Conservation (phyloP, 2,329 filamentous ascomycete species). For the Cladosporium sp. region DNA sequence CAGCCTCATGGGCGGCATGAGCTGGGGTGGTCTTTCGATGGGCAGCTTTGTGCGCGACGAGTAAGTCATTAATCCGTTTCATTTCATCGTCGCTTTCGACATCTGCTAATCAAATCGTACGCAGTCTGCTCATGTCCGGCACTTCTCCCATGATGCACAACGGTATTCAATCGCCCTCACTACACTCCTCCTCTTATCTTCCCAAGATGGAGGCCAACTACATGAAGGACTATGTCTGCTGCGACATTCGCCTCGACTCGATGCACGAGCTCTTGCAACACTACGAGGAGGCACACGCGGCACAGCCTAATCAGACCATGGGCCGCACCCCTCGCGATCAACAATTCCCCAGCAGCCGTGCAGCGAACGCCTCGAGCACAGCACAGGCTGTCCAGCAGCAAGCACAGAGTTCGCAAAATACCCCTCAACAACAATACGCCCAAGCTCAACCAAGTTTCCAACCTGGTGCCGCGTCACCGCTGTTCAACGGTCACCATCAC, state of each 20-base stretch:
- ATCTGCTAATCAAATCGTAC: conserved; percentile 14
- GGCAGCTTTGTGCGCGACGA: conserved; percentile 97
- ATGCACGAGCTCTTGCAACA: conserved; percentile 94
- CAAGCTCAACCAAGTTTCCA: conserved; percentile 17
- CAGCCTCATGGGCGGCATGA: conserved; percentile 73
- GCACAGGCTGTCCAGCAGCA: conserved; percentile 33
- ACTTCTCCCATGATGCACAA: conserved; percentile 62
- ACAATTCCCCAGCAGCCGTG: conserved; percentile 30
- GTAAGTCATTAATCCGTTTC: conserved; percentile 58
- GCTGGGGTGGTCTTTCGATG: conserved; percentile 93
- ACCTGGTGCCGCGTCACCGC: conserved; percentile 20
- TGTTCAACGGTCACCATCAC: conserved; percentile 29
- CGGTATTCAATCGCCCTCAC: conserved; percentile 75
- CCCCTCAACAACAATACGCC: conserved; percentile 18
- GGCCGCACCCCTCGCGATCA: conserved; percentile 35
- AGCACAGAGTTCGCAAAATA: conserved; percentile 23
- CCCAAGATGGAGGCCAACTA: conserved; percentile 96
- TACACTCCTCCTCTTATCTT: conserved; percentile 92
- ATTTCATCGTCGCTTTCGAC: background rate
- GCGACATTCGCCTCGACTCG: conserved; percentile 80
- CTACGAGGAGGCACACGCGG: conserved; percentile 91
- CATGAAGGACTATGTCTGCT: conserved; percentile 96
- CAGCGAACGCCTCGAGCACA: conserved; percentile 31
- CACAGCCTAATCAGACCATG: conserved; percentile 41
- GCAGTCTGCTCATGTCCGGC: conserved; percentile 88